Evolutionary conservation across 345 rosid species (phyloP), one percentile per base, ranked within the genome.

Genomic region (Adansonia digitata): DNA sequence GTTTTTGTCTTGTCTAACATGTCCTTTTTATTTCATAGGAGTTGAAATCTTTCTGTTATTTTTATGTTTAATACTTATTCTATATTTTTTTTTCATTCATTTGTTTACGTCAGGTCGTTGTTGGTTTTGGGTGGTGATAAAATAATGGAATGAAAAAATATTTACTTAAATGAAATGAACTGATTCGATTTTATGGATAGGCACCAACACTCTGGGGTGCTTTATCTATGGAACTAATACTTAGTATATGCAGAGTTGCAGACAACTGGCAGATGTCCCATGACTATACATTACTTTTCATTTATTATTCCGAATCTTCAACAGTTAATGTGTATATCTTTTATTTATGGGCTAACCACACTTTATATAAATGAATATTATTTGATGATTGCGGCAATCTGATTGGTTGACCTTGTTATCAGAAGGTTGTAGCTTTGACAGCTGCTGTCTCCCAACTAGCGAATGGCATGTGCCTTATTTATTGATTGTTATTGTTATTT

Each of bases 381-480:
- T 42, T 52, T 20, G 11, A 14, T 64, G 57, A 39, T 24, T 35
- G 0, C 34, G 7, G 37, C 34, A 43, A 35, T 40, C 31, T 76
- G 59, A 68, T 55, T 71, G 69, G 27, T 76, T 46, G 52, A 7
- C 18, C 49, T 69, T 56, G 2, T 78, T 29, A 24, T 39, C 24
- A 24, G 57, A 70, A n/a, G 9, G 68, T 22, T 67, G 45, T 63
- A 59, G n/a, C 48, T 31, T 72, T 17, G 46, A 18, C 51, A 31
- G 60, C 52, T 22, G 71, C 52, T 24, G 17, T 66, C 35, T 66
- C 17, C 20, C 5, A 12, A 14, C 18, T 63, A 63, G 48, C 45
- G 37, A 55, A 55, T 55, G 7, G 37, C 27, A 37, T 63, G 1
- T 63, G 8, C 69, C 15, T 63, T 37, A 46, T 63, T 37, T 8